Evolutionary conservation across 2,329 filamentous ascomycete genomes (phyloP).

Genomic region (Paraphoma chrysanthemicola): DNA sequence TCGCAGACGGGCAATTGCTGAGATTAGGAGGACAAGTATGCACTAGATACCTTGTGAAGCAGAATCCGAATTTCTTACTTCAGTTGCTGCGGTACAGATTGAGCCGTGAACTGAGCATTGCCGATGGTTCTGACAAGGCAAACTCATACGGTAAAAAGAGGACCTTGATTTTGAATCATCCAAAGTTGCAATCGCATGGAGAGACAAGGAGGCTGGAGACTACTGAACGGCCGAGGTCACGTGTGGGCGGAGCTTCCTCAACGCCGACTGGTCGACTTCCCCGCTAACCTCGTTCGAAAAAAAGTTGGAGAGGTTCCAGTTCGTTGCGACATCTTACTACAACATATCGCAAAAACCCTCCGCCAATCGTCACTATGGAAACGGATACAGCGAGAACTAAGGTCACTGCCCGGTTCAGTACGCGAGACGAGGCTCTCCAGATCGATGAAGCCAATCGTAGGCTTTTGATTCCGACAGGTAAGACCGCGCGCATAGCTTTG

Average conservation of each 20-base stretch:
- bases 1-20: constrained; percentile 63
- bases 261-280: constrained; percentile 29
- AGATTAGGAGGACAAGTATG: constrained; percentile 54
- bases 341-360: constrained; percentile 4
- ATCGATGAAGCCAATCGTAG: constrained; percentile 41
- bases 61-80: not conserved
- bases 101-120: not conserved
- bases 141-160: too few relatives aligned
- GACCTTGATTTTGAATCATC: too few relatives aligned
- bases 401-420: constrained; percentile 45
- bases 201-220: too few relatives aligned
- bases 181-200: too few relatives aligned
- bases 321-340: constrained; percentile 13
- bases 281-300: constrained; percentile 38
- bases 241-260: constrained; percentile 22
- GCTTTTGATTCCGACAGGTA: constrained; percentile 43
- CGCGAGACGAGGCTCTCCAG: constrained; percentile 41
- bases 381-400: constrained; percentile 34
- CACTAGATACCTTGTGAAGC: constrained; percentile 11
- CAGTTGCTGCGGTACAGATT: not conserved
- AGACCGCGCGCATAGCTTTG: constrained; percentile 7
- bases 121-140: too few relatives aligned
- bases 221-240: not conserved
- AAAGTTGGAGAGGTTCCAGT: constrained; percentile 29
- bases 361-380: constrained; percentile 27